Base-by-base conservation (phyloP, 441 rosid genomes). In the Metrosideros polymorpha region DNA sequence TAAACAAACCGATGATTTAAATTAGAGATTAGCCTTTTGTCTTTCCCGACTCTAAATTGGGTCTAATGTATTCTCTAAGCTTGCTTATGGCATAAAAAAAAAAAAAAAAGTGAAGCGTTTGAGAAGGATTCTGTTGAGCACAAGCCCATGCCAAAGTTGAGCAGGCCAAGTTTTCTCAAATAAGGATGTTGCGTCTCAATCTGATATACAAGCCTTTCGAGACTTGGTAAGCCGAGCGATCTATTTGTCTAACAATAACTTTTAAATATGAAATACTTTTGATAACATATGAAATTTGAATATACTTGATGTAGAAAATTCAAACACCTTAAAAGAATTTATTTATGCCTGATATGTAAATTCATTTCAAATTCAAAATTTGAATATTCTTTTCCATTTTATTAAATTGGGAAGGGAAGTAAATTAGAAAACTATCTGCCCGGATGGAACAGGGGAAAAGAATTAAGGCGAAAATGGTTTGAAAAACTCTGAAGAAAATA, bases 141-240 rank as follows among this genome's bases (percentile, higher is more conserved):
- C 24, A 18, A 13, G 18, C 30, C 1, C 2, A 5, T 18, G 12
- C 25, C 25, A 32, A 32, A 66, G 45, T 66, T 0, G 1, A 0
- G 27, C 2, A 2, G 0, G 2, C 5, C 0, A 2, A 66, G 1
- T 66, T 66, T 35, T 35, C n/a, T 19, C 15, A 4, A 6, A 66
- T 0, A 2, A 35, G 4, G 4, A 5, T 0, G 0, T 22, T 10
- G 8, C 1, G 5, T 56, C 0, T 66, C 15, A 0, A 66, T 66
- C 5, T 2, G 1, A 32, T 12, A 66, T 29, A 0, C 2, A 0
- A 59, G 10, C 19, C 10, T 59, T 10, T 35, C 7, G 2, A 35
- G 12, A 8, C 5, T 32, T 18, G 0, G 0, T 2, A 17, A 1
- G 27, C 4, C 0, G 4, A 35, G 0, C 35, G 29, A 17, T 6